Percentiles rank a stretch among this genome's conserved stretches.
Evolutionary conservation across 176 grass and related monocot genomes (phyloP).

Genomic region (Tuctoria greenei): DNA sequence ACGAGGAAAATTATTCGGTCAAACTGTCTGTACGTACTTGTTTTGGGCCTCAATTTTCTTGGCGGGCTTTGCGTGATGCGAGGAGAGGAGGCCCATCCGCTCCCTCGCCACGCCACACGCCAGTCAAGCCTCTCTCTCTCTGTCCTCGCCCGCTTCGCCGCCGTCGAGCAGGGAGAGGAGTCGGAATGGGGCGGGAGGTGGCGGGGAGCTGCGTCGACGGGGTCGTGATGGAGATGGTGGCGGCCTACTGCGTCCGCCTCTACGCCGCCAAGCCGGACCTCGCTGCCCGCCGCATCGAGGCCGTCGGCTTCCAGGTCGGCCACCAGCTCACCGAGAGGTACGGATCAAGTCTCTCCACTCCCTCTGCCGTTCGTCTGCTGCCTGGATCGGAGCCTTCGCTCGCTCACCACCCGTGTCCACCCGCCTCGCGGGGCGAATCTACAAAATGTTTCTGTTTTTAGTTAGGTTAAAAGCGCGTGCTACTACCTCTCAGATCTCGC

Average conservation of each 20-base stretch:
- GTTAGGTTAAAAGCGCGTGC: too few relatives aligned
- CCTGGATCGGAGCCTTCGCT: background rate
- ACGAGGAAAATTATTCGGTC: too few relatives aligned
- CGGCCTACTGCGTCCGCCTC: constrained; percentile 76
- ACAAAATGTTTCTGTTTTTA: too few relatives aligned
- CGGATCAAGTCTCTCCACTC: background rate
- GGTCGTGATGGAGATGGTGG: constrained; percentile 90
- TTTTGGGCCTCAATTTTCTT: too few relatives aligned
- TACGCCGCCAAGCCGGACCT: constrained; percentile 84
- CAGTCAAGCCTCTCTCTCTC: too few relatives aligned
- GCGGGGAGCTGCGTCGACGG: constrained; percentile 86
- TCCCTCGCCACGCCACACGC: too few relatives aligned
- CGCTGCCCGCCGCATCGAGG: constrained; percentile 91
- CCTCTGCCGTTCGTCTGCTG: background rate
- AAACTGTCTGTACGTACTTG: too few relatives aligned
- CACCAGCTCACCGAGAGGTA: constrained; percentile 95
- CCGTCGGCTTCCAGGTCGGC: constrained; percentile 94
- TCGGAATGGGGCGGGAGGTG: constrained; percentile 70
- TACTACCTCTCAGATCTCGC: too few relatives aligned
- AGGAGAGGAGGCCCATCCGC: too few relatives aligned
- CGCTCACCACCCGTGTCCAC: too few relatives aligned
- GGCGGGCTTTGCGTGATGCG: too few relatives aligned
- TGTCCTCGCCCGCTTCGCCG: background rate
- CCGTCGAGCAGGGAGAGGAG: background rate
- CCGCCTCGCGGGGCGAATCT: too few relatives aligned